Evolutionary conservation across 1,139 yeast species (phyloP), one percentile per base, ranked within the genome.

Genomic region (Hemisphaericaspora xylofermentans): DNA sequence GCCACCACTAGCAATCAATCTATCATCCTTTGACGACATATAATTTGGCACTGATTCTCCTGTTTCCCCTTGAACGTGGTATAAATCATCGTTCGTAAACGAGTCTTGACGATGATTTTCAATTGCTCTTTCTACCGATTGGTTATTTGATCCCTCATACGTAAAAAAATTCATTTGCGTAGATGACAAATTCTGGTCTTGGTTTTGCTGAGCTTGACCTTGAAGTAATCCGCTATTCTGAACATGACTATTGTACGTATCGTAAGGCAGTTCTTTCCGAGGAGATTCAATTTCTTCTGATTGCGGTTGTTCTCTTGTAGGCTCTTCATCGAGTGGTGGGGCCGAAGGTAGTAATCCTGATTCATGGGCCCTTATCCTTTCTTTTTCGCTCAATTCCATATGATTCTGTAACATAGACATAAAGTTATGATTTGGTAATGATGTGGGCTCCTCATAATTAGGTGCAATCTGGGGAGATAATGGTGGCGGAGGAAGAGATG

Each of bases 301-400:
- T 13, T 25, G 27, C n/a, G 32, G 25, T 9, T 35, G 38, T 22
- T 38, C 46, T 6, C 56, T 64, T 12, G 50, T 57, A 22, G 57
- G 63, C 6, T 53, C 50, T 10, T 56, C 56, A 22, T 54, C 65
- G 19, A 62, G 51, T 3, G 65, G 72, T 1, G 88, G 87, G 29
- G 75, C 81, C 0, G 88, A 80, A 0, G 89, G 88, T 28, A 82
- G 54, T 32, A 83, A 63, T 12, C 84, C 72, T 26, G 72, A 70
- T 53, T 82, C 88, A 44, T 71, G 71, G 14, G 71, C 64, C 43
- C 74, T 65, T 53, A 82, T 60, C 19, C 71, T 55, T 46, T 81
- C 84, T 56, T 83, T 82, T 44, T 82, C 88, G 1, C 72, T 52
- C 33, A 68, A 44, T 21, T 53, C 52, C 22, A 43, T 46, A 32